phyloP scores from a whole-genome alignment of 2,329 filamentous ascomycete genomes.

The Aspergillus calidoustus region DNA sequence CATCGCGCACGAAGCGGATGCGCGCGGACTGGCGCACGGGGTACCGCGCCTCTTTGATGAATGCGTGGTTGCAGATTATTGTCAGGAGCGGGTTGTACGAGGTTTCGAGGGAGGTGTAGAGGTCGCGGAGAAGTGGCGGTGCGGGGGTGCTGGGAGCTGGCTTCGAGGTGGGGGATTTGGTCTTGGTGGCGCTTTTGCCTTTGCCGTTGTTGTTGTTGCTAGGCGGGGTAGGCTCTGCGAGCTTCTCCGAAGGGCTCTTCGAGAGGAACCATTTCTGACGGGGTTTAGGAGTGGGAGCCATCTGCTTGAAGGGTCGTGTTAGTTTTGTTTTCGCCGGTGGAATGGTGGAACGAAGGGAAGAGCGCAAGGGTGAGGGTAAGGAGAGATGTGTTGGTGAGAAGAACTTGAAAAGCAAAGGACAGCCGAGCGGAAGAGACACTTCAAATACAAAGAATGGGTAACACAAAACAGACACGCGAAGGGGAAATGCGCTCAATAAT shows the following conservation, averaged over 20 bases:
- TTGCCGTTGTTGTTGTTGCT: background rate
- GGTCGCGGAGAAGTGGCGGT: background rate
- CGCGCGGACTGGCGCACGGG: constrained; percentile 26
- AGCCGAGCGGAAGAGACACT: background rate
- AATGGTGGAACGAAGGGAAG: background rate
- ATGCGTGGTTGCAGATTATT: constrained; percentile 26
- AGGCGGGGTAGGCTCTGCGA: background rate
- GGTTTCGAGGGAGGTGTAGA: constrained; percentile 26
- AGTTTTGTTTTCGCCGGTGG: background rate
- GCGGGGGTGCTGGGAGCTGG: background rate
- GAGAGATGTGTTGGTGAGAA: no score
- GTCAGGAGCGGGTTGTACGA: constrained; percentile 23
- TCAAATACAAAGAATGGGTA: background rate
- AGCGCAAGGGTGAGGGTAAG: background rate
- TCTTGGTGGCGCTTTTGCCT: no score
- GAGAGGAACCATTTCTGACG: background rate
- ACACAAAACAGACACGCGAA: background rate
- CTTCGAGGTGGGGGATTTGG: background rate
- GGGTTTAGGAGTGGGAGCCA: background rate
- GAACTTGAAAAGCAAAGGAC: background rate
- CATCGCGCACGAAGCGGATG: constrained; percentile 24
- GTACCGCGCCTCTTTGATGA: constrained; percentile 23
- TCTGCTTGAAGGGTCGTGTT: background rate
- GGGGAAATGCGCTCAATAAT: background rate
- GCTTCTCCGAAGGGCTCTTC: background rate